Evolutionary conservation across 1,139 yeast genomes (phyloP), one percentile per base, ranked within the genome.

Genomic region (Arxiozyma heterogenica): DNA sequence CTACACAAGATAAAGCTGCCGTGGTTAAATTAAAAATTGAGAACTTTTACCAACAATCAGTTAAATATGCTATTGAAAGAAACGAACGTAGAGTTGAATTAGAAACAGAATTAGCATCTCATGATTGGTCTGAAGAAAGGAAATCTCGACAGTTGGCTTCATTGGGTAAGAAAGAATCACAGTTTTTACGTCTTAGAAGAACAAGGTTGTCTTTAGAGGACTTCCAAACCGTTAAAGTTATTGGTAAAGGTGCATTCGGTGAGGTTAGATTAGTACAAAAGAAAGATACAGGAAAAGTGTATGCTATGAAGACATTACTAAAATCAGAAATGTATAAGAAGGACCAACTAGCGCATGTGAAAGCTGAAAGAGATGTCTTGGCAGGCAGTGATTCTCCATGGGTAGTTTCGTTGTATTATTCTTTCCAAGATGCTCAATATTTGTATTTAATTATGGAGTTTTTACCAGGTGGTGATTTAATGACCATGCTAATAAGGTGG

Each of bases 401-500:
- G 94, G 93, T 86, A 54, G 94, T 86, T 48, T 84, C 91, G 0
- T 73, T 86, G 57, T 85, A 84, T 65, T 86, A 86, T 66, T 86
- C 94, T 1, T 86, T 86, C 71, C 94, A 86, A 69, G 94, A 86
- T 71, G 69, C 85, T 1, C 84, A 84, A 62, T 85, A 86, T 64
- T 72, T 86, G 58, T 86, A 86, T 65, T 74, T 86, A 63, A 86
- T 86, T 61, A 86, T 86, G 94, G 94, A 86, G 65, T 86, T 85
- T 66, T 76, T 86, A 58, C 94, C 94, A 3, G 94, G 94, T 58
- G 94, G 94, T 60, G 94, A 86, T 71, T 74, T 86, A 61, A 86
- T 86, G 94, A 86, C 94, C 0, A 86, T 86, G 94, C 74, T 86
- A 64, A 86, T 86, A 64, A 80, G 90, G 71, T 86, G 94, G 94